These are phyloP conservation scores for Dittrichia graveolens DNA, from an alignment of 129 eudicot genomes.

Conservation along the genomic window DNA sequence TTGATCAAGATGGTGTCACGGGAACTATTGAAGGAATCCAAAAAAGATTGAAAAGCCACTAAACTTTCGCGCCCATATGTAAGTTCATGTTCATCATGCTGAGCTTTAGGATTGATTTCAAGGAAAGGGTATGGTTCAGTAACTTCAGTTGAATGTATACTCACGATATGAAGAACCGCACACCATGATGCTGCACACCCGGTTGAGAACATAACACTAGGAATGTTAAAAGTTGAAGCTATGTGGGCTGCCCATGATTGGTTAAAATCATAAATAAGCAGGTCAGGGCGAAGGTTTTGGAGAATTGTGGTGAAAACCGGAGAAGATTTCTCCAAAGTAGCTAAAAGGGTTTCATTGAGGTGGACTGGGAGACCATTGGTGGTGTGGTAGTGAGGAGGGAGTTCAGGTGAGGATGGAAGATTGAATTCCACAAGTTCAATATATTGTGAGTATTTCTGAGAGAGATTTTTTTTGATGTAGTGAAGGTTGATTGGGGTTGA, in stretches of 20 bases:
- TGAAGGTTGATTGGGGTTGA: slow-evolving; percentile 36
- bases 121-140: slow-evolving; percentile 35
- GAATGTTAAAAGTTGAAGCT: slow-evolving; percentile 24
- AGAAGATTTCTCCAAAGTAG: slow-evolving; percentile 11
- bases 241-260: slow-evolving; percentile 35
- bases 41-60: not conserved
- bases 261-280: slow-evolving; percentile 30
- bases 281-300: slow-evolving; percentile 32
- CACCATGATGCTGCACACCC: not conserved
- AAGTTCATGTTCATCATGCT: not conserved
- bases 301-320: slow-evolving; percentile 29
- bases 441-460: not conserved
- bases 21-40: slow-evolving; percentile 7
- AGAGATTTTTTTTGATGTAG: slow-evolving; percentile 20
- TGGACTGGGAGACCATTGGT: slow-evolving; percentile 53
- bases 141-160: not conserved
- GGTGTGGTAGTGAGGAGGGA: slow-evolving; percentile 51
- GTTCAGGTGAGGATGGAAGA: slow-evolving; percentile 36
- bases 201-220: slow-evolving; percentile 25
- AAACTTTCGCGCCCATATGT: too few species aligned
- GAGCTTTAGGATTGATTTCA: not conserved
- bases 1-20: slow-evolving; percentile 25
- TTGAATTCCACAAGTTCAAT: slow-evolving; percentile 40
- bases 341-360: slow-evolving; percentile 32
- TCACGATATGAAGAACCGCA: not conserved